These are phyloP conservation scores for Speleostelium caveatum DNA, from an alignment of 78 protist genomes.

Conservation along the genomic window DNA sequence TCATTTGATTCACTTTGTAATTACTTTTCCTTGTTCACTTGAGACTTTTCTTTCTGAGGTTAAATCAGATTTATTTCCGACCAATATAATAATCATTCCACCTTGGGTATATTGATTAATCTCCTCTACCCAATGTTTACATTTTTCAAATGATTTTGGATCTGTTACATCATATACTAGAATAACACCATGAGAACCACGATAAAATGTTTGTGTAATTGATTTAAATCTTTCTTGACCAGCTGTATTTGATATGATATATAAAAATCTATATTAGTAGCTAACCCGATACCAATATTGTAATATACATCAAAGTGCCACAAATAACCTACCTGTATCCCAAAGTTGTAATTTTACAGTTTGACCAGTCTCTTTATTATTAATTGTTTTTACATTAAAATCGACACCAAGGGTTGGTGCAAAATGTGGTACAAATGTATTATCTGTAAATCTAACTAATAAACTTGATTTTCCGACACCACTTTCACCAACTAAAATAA, in stretches of 20 bases:
- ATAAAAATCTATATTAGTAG: too few species aligned
- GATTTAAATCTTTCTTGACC: constrained; percentile 91
- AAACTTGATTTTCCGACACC: constrained; percentile 71
- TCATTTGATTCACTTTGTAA: not conserved
- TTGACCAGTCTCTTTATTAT: constrained; percentile 74
- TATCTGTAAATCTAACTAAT: constrained; percentile 73
- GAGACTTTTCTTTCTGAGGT: constrained; percentile 50
- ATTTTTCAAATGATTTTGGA: constrained; percentile 61
- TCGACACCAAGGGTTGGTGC: constrained; percentile 75
- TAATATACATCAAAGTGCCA: too few species aligned
- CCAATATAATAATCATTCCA: constrained; percentile 73
- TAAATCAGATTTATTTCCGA: constrained; percentile 67
- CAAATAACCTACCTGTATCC: too few species aligned
- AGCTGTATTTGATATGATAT: too few species aligned
- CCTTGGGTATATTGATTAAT: constrained; percentile 45
- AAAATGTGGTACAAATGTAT: constrained; percentile 51
- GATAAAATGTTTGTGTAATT: constrained; percentile 84
- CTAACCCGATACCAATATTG: too few species aligned
- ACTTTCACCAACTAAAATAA: constrained; percentile 74
- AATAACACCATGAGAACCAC: constrained; percentile 67
- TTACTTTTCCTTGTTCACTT: constrained; percentile 68
- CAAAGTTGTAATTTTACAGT: constrained; percentile 65
- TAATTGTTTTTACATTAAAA: constrained; percentile 71
- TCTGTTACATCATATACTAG: constrained; percentile 53
- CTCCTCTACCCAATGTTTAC: constrained; percentile 60